Percentiles rank a stretch among this genome's conserved stretches.
Evolutionary conservation across 2,329 filamentous ascomycete genomes (phyloP).

Genomic region (Xylariaceae sp.): DNA sequence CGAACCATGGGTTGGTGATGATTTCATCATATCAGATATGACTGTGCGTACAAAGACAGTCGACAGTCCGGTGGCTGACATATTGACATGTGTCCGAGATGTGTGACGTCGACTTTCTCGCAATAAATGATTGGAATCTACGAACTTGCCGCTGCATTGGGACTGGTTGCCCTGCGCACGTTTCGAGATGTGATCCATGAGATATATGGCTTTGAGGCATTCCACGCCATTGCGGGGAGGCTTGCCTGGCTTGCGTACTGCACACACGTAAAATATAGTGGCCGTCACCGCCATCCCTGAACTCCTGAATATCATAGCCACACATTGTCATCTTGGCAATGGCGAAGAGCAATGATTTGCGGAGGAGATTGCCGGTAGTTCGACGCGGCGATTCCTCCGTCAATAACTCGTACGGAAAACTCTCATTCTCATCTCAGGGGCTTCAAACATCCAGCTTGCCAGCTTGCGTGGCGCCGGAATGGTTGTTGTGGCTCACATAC

Average conservation of each 20-base stretch:
- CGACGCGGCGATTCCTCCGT: background rate
- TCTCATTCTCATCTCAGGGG: no score
- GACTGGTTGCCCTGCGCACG: background rate
- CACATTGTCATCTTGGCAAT: slow-evolving; percentile 4
- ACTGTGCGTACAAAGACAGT: background rate
- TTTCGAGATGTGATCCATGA: no score
- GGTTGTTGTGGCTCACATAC: no score
- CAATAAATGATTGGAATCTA: slow-evolving; percentile 19
- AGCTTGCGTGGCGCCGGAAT: no score
- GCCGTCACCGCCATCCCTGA: slow-evolving; percentile 18
- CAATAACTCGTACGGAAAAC: no score
- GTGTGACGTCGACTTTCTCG: no score
- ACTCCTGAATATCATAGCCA: slow-evolving; percentile 20
- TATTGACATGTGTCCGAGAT: no score
- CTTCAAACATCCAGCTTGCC: no score
- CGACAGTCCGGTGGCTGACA: background rate
- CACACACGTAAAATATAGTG: slow-evolving; percentile 1
- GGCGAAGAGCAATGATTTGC: slow-evolving; percentile 1
- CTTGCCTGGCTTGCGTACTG: slow-evolving; percentile 4
- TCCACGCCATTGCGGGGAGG: slow-evolving; percentile 18
- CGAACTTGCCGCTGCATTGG: slow-evolving; percentile 15
- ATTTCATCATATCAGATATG: slow-evolving; percentile 1
- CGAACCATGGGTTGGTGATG: slow-evolving; percentile 3
- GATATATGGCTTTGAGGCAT: slow-evolving; percentile 12
- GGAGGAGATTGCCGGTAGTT: slow-evolving; percentile 1